A percentile compares a stretch with the other conserved stretches of the same genome.
Evolutionary conservation across 345 rosid genomes (phyloP).

Genomic region (Diplotaxis tenuifolia): DNA sequence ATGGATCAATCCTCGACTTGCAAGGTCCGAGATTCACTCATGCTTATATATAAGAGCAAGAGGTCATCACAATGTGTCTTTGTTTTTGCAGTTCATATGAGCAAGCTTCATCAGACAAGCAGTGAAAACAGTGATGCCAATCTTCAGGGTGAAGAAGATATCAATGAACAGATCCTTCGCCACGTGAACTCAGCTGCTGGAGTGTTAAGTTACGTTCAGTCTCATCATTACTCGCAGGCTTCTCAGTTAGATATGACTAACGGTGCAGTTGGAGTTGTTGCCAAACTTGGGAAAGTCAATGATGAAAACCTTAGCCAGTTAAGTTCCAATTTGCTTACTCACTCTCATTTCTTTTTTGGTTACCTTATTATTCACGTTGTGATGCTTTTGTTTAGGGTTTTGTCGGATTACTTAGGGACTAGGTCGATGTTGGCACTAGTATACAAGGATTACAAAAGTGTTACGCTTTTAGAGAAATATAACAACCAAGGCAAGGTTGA

Average conservation of each 20-base stretch:
- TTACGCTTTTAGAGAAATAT: conserved; percentile 56
- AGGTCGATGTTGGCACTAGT: conserved; percentile 83
- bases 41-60: neutral
- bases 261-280: conserved; percentile 76
- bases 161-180: conserved; percentile 52
- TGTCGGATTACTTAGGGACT: conserved; percentile 75
- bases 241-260: conserved; percentile 43
- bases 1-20: conserved; percentile 56
- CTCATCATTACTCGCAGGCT: conserved; percentile 43
- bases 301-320: conserved; percentile 82
- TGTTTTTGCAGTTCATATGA: conserved; percentile 52
- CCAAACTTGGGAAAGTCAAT: conserved; percentile 71
- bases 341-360: neutral
- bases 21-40: conserved; percentile 47
- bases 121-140: conserved; percentile 32
- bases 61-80: neutral
- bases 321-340: conserved; percentile 29
- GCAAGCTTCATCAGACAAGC: conserved; percentile 51
- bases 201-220: conserved; percentile 54
- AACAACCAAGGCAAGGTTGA: conserved; percentile 56
- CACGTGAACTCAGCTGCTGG: conserved; percentile 73
- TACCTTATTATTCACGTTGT: neutral
- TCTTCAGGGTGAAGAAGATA: conserved; percentile 56
- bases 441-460: conserved; percentile 56
- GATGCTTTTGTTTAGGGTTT: conserved; percentile 46